Conservation (phyloP, 2,329 filamentous ascomycete genomes). For the Stachybotrys chartarum region DNA sequence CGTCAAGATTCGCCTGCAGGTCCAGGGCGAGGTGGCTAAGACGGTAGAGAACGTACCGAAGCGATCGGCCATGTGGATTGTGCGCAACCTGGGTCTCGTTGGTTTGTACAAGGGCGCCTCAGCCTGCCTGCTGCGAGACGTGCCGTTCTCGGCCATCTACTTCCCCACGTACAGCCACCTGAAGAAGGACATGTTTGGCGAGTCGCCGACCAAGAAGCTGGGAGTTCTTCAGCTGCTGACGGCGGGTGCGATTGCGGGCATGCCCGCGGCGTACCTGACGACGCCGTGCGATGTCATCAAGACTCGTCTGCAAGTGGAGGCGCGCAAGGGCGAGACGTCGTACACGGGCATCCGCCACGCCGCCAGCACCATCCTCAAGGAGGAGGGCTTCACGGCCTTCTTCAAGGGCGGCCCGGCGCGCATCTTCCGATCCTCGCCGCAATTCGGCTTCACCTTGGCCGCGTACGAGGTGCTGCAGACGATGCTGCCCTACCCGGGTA, state of each 20-base stretch:
- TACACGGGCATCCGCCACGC: constrained; percentile 87
- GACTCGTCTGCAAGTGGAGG: constrained; percentile 94
- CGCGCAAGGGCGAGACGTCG: constrained; percentile 83
- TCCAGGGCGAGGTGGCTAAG: constrained; percentile 94
- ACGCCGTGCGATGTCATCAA: constrained; percentile 99
- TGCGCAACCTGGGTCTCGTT: constrained; percentile 86
- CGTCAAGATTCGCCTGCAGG: constrained; percentile 96
- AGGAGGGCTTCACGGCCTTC: constrained; percentile 94
- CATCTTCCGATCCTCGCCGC: constrained; percentile 89
- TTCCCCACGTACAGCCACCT: constrained; percentile 95
- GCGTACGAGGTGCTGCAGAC: constrained; percentile 89
- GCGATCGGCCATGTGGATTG: constrained; percentile 95
- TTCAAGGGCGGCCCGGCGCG: constrained; percentile 97
- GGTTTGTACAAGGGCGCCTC: constrained; percentile 96
- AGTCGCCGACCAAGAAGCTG: constrained; percentile 78
- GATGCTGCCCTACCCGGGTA: constrained; percentile 65
- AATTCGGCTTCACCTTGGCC: constrained; percentile 96
- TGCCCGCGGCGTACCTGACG: constrained; percentile 89
- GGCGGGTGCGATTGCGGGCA: constrained; percentile 88
- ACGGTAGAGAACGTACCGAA: constrained; percentile 73
- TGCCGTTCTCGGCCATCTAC: constrained; percentile 98
- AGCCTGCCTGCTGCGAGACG: constrained; percentile 89
- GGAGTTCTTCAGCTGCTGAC: constrained; percentile 86
- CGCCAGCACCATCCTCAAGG: constrained; percentile 73
- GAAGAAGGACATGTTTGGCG: constrained; percentile 90